phyloP scores from a whole-genome alignment of 1,139 yeast genomes.

The Arxiozyma heterogenica region DNA sequence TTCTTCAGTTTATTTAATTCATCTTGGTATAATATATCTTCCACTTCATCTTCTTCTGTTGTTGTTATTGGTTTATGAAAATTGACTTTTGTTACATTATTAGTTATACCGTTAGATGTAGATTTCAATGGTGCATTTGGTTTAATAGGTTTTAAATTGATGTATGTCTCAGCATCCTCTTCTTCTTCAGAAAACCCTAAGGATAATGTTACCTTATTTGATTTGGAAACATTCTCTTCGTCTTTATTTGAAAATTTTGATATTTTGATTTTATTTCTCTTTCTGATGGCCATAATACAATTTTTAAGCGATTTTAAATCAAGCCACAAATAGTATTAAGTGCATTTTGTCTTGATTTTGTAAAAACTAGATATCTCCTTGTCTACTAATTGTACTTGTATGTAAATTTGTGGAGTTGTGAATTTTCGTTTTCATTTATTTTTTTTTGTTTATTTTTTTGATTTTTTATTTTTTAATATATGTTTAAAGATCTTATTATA shows the following conservation, averaged over 20 bases:
- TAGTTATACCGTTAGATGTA: neutral
- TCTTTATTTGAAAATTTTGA: neutral
- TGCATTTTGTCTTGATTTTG: neutral
- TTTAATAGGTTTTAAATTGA: neutral
- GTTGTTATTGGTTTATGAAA: neutral
- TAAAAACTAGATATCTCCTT: neutral
- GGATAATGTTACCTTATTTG: neutral
- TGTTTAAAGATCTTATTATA: neutral
- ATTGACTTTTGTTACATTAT: neutral
- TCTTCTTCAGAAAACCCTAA: neutral
- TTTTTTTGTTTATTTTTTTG: too few species aligned
- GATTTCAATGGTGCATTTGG: neutral
- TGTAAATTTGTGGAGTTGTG: too few species aligned
- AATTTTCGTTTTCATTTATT: too few species aligned
- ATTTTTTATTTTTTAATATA: too few species aligned
- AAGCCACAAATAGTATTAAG: neutral
- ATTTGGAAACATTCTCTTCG: neutral
- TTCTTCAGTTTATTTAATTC: neutral
- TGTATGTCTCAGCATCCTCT: neutral
- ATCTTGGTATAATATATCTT: neutral
- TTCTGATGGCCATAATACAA: slow-evolving; percentile 1
- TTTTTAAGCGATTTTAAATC: neutral
- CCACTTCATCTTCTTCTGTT: neutral
- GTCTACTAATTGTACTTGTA: neutral
- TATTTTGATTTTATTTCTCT: slow-evolving; percentile 8